A percentile compares a stretch with the other conserved stretches of the same genome.
Evolutionary conservation across 768 basidiomycete genomes (phyloP).

Genomic region (Fomitopsis pulvina): DNA sequence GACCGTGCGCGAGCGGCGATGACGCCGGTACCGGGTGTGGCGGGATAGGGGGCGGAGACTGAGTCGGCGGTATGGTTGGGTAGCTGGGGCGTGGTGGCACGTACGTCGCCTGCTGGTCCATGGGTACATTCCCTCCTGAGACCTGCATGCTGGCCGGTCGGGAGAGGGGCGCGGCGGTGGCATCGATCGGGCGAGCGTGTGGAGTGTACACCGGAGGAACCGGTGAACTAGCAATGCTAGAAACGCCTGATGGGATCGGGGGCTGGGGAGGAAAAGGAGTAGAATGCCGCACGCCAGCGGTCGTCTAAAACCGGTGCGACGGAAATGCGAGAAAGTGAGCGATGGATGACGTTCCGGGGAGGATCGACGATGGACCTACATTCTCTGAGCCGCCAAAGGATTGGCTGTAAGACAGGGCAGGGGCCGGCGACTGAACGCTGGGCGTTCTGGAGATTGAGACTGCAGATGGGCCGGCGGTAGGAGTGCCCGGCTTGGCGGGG

Average conservation of each 20-base stretch:
- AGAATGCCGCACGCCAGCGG: constrained; percentile 17
- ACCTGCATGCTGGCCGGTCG: background rate
- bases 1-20: background rate
- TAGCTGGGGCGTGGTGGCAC: background rate
- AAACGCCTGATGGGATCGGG: constrained; percentile 10
- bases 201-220: constrained; percentile 18
- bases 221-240: constrained; percentile 12
- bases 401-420: background rate
- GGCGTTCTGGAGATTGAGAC: constrained; percentile 11
- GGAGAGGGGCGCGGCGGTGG: constrained; percentile 2
- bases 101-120: background rate
- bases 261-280: constrained; percentile 20
- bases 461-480: constrained; percentile 6
- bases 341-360: background rate
- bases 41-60: constrained; percentile 2
- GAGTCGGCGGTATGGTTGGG: background rate
- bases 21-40: background rate
- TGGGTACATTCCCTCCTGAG: background rate
- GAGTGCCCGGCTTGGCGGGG: constrained; percentile 30
- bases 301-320: constrained; percentile 8
- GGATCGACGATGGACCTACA: constrained; percentile 8
- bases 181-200: constrained; percentile 1
- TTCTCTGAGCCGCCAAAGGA: constrained; percentile 7
- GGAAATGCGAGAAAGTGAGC: background rate
- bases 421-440: constrained; percentile 4